phyloP scores from a whole-genome alignment of 306 rosid genomes.

The Elaeagnus macrophylla region DNA sequence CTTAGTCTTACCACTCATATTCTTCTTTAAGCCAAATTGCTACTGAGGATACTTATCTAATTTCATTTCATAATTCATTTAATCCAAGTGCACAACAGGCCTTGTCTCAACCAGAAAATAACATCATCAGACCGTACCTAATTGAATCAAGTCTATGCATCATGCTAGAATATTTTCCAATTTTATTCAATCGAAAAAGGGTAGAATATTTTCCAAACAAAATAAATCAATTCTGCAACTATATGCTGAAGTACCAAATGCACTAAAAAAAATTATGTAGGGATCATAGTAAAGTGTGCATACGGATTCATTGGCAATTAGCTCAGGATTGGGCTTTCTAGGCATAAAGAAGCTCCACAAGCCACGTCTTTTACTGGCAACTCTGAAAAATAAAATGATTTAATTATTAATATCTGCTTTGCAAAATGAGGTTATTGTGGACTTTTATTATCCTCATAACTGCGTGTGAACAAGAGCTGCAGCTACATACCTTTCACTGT shows the following conservation, averaged over 20 bases:
- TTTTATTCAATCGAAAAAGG: no score
- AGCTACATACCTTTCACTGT: slow-evolving; percentile 48
- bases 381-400: slow-evolving; percentile 18
- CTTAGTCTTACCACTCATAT: no score
- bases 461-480: slow-evolving; percentile 15
- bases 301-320: slow-evolving; percentile 43
- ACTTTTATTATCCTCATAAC: neutral
- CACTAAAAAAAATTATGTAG: slow-evolving; percentile 2
- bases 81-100: neutral
- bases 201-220: neutral
- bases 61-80: no score
- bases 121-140: neutral
- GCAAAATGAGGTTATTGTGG: no score
- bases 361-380: slow-evolving; percentile 35
- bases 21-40: no score
- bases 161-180: no score
- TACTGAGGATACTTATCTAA: no score
- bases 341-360: slow-evolving; percentile 53
- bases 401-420: neutral
- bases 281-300: slow-evolving; percentile 17
- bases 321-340: slow-evolving; percentile 42
- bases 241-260: neutral
- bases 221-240: neutral
- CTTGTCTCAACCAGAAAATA: neutral
- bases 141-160: no score